Percentiles rank a stretch among this genome's conserved stretches.
These are phyloP conservation scores for Aspergillus sp. DNA, from an alignment of 2,329 filamentous ascomycete genomes.

Conservation along the genomic window DNA sequence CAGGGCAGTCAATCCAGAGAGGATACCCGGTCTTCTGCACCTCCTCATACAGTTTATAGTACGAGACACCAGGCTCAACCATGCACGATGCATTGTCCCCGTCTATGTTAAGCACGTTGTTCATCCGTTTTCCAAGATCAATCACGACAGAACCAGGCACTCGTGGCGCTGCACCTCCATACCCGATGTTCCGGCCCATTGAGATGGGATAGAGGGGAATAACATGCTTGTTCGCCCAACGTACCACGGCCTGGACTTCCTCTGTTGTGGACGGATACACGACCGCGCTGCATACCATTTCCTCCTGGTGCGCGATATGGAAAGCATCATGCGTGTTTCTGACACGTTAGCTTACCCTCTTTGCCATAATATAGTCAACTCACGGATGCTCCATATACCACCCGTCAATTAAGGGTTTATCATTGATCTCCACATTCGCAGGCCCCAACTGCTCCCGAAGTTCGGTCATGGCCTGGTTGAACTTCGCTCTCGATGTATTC, in stretches of 20 bases:
- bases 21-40: not conserved
- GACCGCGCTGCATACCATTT: not conserved
- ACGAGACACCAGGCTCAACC: constrained; percentile 58
- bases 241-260: not conserved
- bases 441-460: not conserved
- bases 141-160: not conserved
- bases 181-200: not conserved
- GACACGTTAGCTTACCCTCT: not conserved
- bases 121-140: constrained; percentile 39
- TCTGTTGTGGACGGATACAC: not conserved
- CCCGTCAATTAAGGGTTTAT: not conserved
- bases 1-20: constrained; percentile 30
- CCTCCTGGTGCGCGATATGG: not conserved
- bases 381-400: not conserved
- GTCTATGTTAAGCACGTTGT: constrained; percentile 53
- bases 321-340: not conserved
- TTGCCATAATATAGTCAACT: not conserved
- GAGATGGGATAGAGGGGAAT: no score
- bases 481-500: not conserved
- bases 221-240: no score
- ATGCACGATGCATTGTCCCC: constrained; percentile 50
- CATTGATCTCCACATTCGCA: not conserved
- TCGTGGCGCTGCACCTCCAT: not conserved
- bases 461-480: not conserved
- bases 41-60: constrained; percentile 51